These are phyloP conservation scores for Datura wrightii DNA, from an alignment of 257 asterid species.

Conservation along the genomic window DNA sequence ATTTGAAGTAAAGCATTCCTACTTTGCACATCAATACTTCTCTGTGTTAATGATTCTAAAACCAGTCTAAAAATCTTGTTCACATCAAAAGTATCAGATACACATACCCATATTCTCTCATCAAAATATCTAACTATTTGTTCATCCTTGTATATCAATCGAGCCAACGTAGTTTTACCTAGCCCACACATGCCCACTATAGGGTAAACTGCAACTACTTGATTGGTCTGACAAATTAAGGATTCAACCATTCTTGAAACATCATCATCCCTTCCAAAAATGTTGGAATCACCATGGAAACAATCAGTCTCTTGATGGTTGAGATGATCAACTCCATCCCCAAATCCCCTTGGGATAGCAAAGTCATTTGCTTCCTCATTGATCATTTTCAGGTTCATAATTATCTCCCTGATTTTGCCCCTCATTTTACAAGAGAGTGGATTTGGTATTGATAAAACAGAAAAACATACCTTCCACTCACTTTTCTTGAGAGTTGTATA, in stretches of 20 bases:
- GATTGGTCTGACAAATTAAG: neutral
- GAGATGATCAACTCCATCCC: neutral
- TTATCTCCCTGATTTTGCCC: slow-evolving; percentile 27
- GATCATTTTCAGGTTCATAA: slow-evolving; percentile 1
- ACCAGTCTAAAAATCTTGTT: slow-evolving; percentile 27
- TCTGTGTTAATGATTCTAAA: slow-evolving; percentile 19
- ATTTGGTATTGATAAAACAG: neutral
- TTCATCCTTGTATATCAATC: slow-evolving; percentile 1
- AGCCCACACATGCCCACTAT: slow-evolving; percentile 41
- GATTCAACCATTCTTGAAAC: slow-evolving; percentile 13
- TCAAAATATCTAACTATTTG: neutral
- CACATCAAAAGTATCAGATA: slow-evolving; percentile 31
- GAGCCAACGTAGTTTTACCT: slow-evolving; percentile 43
- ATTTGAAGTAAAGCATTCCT: slow-evolving; percentile 10
- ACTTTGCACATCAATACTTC: neutral
- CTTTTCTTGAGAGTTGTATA: slow-evolving; percentile 17
- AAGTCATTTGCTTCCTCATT: neutral
- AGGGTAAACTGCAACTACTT: slow-evolving; percentile 30
- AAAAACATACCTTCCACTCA: neutral
- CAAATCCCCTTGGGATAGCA: slow-evolving; percentile 21
- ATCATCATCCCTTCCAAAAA: slow-evolving; percentile 38
- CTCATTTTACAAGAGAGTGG: slow-evolving; percentile 24
- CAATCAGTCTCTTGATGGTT: slow-evolving; percentile 12
- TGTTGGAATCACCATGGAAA: neutral
- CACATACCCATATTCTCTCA: slow-evolving; percentile 35